Conservation (phyloP, 2,329 filamentous ascomycete genomes). For the Fusarium sp. region DNA sequence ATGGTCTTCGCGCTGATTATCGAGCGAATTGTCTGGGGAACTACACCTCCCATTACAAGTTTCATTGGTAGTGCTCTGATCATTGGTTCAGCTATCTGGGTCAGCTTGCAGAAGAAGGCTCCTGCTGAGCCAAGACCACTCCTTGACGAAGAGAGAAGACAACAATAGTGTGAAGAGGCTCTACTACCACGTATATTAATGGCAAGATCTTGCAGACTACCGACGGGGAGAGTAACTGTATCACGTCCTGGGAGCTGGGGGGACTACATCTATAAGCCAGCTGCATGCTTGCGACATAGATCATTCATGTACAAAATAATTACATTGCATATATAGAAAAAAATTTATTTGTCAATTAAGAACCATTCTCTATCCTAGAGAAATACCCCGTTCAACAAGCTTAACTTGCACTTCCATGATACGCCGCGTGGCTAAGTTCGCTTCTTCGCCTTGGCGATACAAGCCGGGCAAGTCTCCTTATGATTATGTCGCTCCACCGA, state of each 20-base stretch:
- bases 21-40: conserved; percentile 55
- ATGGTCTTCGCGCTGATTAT: conserved; percentile 50
- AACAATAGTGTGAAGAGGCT: not conserved
- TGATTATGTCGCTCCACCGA: not conserved
- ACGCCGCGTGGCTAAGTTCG: not conserved
- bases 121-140: conserved; percentile 35
- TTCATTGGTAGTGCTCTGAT: conserved; percentile 53
- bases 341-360: not conserved
- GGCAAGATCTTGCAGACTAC: too few species aligned
- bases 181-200: rapidly evolving
- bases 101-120: conserved; percentile 52
- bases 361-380: rapidly evolving
- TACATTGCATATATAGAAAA: not conserved
- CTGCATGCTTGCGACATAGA: not conserved
- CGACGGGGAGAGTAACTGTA: rapidly evolving
- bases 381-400: rapidly evolving
- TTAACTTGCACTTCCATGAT: rapidly evolving
- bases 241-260: too few species aligned
- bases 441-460: not conserved
- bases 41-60: conserved; percentile 50
- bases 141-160: conserved; percentile 50
- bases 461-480: not conserved
- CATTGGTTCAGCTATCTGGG: conserved; percentile 54
- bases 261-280: rapidly evolving
- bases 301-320: not conserved